These are phyloP conservation scores for Pseudofabraea citricarpa DNA, from an alignment of 2,329 filamentous ascomycete genomes.

Conservation along the genomic window DNA sequence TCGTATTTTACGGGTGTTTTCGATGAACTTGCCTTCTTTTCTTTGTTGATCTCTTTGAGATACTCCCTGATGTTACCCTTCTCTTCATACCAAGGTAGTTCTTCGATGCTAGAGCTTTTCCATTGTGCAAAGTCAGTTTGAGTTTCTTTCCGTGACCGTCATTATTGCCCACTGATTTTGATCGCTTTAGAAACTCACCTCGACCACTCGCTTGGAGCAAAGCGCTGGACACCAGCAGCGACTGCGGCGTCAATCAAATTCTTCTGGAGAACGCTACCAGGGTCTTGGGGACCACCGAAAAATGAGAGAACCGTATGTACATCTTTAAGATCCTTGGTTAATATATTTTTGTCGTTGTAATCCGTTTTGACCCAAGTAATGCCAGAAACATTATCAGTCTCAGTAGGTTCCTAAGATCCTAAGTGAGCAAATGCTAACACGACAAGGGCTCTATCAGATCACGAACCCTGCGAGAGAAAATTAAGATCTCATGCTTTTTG, in stretches of 20 bases:
- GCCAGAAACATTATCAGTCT: constrained; percentile 10
- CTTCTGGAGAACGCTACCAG: constrained; percentile 20
- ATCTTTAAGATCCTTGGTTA: constrained; percentile 35
- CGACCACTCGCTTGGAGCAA: constrained; percentile 28
- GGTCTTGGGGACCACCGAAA: constrained; percentile 22
- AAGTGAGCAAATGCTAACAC: constrained; percentile 2
- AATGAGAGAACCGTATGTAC: constrained; percentile 48
- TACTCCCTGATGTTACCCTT: constrained; percentile 45
- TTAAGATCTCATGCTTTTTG: constrained; percentile 46
- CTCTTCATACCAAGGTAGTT: constrained; percentile 44
- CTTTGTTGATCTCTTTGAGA: constrained; percentile 42
- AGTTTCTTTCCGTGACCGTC: neutral
- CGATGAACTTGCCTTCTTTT: constrained; percentile 4
- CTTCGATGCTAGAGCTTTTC: constrained; percentile 24
- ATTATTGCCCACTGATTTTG: neutral
- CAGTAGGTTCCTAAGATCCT: constrained; percentile 21
- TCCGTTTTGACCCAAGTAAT: constrained; percentile 37
- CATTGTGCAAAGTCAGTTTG: constrained; percentile 4
- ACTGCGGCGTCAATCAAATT: constrained; percentile 30
- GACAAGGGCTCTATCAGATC: neutral
- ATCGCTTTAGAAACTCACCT: constrained; percentile 25
- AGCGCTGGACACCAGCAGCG: constrained; percentile 28
- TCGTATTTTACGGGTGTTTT: neutral
- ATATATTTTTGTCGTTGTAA: constrained; percentile 34
- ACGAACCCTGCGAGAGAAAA: constrained; percentile 30